Percentiles rank a stretch among this genome's conserved stretches.
These are phyloP conservation scores for Myxozyma geophila DNA, from an alignment of 805 yeast genomes.

Conservation along the genomic window DNA sequence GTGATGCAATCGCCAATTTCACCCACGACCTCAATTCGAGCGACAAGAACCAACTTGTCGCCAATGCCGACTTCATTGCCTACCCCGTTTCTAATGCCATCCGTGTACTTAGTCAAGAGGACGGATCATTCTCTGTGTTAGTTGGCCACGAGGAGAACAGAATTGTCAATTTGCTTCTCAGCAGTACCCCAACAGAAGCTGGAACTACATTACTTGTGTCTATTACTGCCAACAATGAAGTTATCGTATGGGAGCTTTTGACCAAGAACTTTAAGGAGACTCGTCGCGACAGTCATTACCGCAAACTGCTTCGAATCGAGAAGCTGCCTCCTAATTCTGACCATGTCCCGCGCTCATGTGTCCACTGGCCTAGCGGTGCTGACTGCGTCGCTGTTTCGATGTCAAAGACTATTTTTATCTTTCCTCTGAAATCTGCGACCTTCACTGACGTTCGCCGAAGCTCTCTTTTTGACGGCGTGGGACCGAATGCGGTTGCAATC, in stretches of 20 bases:
- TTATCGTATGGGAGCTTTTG: conserved; percentile 35
- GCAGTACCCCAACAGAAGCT: conserved; percentile 13
- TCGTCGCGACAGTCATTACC: conserved; percentile 28
- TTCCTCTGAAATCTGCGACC: conserved; percentile 19
- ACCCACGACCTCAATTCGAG: conserved; percentile 13
- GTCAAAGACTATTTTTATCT: conserved; percentile 28
- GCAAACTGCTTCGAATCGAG: conserved; percentile 33
- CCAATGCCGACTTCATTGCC: conserved; percentile 31
- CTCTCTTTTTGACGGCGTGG: conserved; percentile 13
- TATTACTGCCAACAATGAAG: conserved; percentile 31
- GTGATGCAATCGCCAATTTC: conserved; percentile 31
- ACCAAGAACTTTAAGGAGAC: conserved; percentile 24
- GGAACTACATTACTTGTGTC: conserved; percentile 32
- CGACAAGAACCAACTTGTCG: conserved; percentile 28
- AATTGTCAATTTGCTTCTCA: conserved; percentile 26
- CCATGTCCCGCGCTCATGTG: conserved; percentile 32
- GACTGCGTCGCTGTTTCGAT: conserved; percentile 28
- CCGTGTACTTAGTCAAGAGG: conserved; percentile 33
- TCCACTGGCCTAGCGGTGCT: conserved; percentile 28
- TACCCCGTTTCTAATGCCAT: conserved; percentile 27
- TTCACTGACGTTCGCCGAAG: conserved; percentile 31
- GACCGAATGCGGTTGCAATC: conserved; percentile 22
- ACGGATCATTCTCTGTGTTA: conserved; percentile 27
- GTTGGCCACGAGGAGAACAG: conserved; percentile 30
- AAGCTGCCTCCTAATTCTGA: conserved; percentile 35